Base-by-base conservation (phyloP, 352 stramenopile species). In the Aphanomyces astaci region DNA sequence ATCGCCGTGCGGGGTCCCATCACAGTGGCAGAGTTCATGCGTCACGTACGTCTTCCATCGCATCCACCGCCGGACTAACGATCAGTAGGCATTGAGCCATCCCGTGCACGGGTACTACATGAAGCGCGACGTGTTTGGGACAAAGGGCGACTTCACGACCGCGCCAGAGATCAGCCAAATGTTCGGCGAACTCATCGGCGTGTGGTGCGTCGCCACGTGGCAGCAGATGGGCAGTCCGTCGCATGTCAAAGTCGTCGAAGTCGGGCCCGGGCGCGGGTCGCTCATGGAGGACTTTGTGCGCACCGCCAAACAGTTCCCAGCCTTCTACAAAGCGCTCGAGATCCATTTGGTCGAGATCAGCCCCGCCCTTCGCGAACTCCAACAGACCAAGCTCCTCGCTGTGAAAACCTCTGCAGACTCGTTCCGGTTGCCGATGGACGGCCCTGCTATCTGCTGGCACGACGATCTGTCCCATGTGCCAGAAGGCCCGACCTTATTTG, bases 81-180 rank as follows among this genome's bases (percentile, higher is more conserved):
- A 15, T 17, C 13, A 10, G 32, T 62, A 85, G 78, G 84, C 84
- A 32, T 79, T 98, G 71, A 90, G 88, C 51, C 91, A 98, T 79
- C 91, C 90, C 15, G 60, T 88, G 55, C 84, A 97, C 76, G 95
- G 95, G 36, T 98, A 98, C 78, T 98, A 98, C 80, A 98, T 97
- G 77, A 94, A 95, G 72, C 86, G 87, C 43, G 86, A 97, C 66
- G 85, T 97, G 57, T 96, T 98, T 73, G 92, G 92, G 36, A 82
- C 74, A 31, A 78, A 93, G 53, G 90, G 90, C 66, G 91, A 98
- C 79, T 98, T 98, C 76, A 96, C 93, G 31, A 98, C 92, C 1
- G 90, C 92, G 15, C 92, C 92, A 2, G 92, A 98, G 78, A 97
- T 98, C 72, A 95, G 78, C 45, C 90, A 97, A 66, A 94, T 97